Conservation (phyloP, 2,329 filamentous ascomycete species). For the Pyrenophora tritici-repentis region DNA sequence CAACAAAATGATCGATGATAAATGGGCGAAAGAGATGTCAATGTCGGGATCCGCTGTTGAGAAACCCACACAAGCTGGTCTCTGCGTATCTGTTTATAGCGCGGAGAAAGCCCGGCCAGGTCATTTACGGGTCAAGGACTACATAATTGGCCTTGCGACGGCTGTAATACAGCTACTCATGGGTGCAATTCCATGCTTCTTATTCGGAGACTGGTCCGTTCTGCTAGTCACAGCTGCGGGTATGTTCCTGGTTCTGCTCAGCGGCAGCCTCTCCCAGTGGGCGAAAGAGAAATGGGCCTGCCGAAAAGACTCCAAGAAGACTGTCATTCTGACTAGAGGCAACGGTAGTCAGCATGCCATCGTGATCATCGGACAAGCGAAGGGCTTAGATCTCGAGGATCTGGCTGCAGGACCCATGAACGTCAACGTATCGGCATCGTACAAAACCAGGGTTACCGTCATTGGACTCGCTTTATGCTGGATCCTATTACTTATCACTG, state of each 20-base stretch:
- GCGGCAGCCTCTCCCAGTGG: slow-evolving; percentile 19
- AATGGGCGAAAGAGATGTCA: background rate
- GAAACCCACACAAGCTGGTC: slow-evolving; percentile 2
- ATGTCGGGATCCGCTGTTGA: background rate
- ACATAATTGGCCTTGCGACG: slow-evolving; percentile 14
- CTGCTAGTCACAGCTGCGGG: slow-evolving; percentile 15
- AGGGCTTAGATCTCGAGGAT: slow-evolving; percentile 21
- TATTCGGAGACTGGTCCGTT: slow-evolving; percentile 20
- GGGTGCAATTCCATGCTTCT: slow-evolving; percentile 14
- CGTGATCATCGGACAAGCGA: slow-evolving; percentile 11
- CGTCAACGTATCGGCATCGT: slow-evolving; percentile 13
- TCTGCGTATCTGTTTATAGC: slow-evolving; percentile 3
- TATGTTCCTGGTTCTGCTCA: slow-evolving; percentile 11
- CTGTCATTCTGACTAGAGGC: slow-evolving; percentile 18
- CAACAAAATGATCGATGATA: slow-evolving; percentile 1
- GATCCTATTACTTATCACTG: slow-evolving; percentile 26
- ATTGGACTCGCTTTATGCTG: slow-evolving; percentile 12
- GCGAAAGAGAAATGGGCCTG: slow-evolving; percentile 20
- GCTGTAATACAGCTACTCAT: slow-evolving; percentile 16
- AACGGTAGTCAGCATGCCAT: slow-evolving; percentile 25
- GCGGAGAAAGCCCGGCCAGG: background rate
- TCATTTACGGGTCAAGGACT: background rate
- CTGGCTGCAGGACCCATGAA: slow-evolving; percentile 18
- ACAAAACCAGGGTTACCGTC: slow-evolving; percentile 11
- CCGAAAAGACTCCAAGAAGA: slow-evolving; percentile 9